Conservation (phyloP, 2,329 filamentous ascomycete species). For the Epichloe glyceriae region DNA sequence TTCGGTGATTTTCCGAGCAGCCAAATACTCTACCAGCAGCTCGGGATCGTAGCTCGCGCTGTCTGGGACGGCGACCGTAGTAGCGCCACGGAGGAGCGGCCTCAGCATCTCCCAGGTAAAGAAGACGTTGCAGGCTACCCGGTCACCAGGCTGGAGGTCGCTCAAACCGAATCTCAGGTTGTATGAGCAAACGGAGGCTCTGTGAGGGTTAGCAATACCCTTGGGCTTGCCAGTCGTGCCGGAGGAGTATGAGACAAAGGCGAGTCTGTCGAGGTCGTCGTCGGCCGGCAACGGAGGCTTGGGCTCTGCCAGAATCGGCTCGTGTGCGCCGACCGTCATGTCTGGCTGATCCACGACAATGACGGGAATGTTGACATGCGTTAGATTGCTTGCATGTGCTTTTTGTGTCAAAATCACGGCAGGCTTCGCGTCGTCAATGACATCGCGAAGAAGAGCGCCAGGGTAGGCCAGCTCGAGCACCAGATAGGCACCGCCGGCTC, state of each 20-base stretch:
- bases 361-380: slow-evolving; percentile 42
- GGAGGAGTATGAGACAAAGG: slow-evolving; percentile 72
- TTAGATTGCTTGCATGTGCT: slow-evolving; percentile 52
- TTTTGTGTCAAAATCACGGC: slow-evolving; percentile 56
- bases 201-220: slow-evolving; percentile 68
- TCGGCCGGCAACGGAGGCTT: slow-evolving; percentile 43
- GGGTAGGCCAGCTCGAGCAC: slow-evolving; percentile 73
- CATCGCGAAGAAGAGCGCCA: slow-evolving; percentile 58
- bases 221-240: slow-evolving; percentile 71
- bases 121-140: slow-evolving; percentile 80
- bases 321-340: slow-evolving; percentile 13
- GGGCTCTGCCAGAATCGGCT: slow-evolving; percentile 17
- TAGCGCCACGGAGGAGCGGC: slow-evolving; percentile 62
- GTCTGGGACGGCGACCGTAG: slow-evolving; percentile 63
- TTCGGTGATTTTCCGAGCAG: slow-evolving; percentile 55
- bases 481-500: slow-evolving; percentile 67
- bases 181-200: slow-evolving; percentile 62
- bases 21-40: slow-evolving; percentile 57
- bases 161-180: slow-evolving; percentile 57
- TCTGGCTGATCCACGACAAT: slow-evolving; percentile 47
- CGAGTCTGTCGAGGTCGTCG: slow-evolving; percentile 58
- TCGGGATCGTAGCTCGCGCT: slow-evolving; percentile 66
- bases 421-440: slow-evolving; percentile 62
- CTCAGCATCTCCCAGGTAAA: slow-evolving; percentile 78
- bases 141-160: slow-evolving; percentile 57